These are phyloP conservation scores for Ophiocordyceps sinensis DNA, from an alignment of 2,329 filamentous ascomycete species.

Conservation along the genomic window DNA sequence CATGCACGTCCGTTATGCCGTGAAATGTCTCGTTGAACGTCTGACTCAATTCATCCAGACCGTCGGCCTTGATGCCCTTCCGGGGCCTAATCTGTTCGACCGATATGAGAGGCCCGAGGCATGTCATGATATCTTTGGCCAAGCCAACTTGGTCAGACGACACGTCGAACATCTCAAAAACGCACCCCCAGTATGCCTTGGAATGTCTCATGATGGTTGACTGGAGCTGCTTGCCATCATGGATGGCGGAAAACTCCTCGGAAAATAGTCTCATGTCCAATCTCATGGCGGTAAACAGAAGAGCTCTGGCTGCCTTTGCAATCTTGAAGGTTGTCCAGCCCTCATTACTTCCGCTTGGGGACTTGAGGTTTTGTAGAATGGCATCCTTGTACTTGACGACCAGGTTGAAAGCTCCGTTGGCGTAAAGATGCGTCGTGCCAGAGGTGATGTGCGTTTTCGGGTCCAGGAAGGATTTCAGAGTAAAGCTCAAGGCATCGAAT, in stretches of 20 bases:
- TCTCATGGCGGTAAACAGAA: slow-evolving; percentile 39
- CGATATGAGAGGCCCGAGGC: slow-evolving; percentile 54
- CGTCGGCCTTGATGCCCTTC: slow-evolving; percentile 23
- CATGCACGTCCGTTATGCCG: slow-evolving; percentile 43
- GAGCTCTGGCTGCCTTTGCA: slow-evolving; percentile 27
- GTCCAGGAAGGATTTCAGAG: slow-evolving; percentile 40
- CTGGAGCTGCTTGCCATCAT: slow-evolving; percentile 44
- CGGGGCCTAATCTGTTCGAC: slow-evolving; percentile 57
- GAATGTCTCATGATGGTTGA: slow-evolving; percentile 57
- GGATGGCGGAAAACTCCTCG: slow-evolving; percentile 41
- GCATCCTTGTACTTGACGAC: slow-evolving; percentile 48
- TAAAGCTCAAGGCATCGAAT: slow-evolving; percentile 42
- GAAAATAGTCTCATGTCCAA: slow-evolving; percentile 28
- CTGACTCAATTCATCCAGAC: slow-evolving; percentile 27
- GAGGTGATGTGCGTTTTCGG: slow-evolving; percentile 27
- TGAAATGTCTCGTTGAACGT: slow-evolving; percentile 64
- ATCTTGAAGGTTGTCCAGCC: slow-evolving; percentile 26
- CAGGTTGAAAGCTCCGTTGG: slow-evolving; percentile 50
- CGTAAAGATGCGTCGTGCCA: slow-evolving; percentile 43
- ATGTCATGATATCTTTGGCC: slow-evolving; percentile 59
- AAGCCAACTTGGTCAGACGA: slow-evolving; percentile 58
- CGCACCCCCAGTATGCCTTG: slow-evolving; percentile 20
- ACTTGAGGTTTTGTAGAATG: slow-evolving; percentile 28
- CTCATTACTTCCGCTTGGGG: slow-evolving; percentile 11
- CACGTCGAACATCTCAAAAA: slow-evolving; percentile 60